A percentile compares a stretch with the other conserved stretches of the same genome.
Conservation (phyloP, 768 basidiomycete species). For the Scleroderma citrinum region DNA sequence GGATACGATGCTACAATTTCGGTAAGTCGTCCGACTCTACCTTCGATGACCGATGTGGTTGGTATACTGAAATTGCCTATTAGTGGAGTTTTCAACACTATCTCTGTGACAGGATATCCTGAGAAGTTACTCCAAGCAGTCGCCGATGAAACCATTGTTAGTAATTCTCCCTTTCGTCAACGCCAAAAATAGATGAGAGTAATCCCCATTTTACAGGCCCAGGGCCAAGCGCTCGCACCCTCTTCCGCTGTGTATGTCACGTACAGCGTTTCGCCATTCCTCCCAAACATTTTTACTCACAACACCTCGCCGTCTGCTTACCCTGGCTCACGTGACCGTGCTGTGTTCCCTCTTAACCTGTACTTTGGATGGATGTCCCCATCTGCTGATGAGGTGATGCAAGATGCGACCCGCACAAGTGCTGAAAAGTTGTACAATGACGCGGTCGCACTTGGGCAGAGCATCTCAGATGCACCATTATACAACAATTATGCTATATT, state of each 20-base stretch:
- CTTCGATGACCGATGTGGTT: not conserved
- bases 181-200: not conserved
- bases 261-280: constrained; percentile 50
- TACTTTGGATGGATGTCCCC: constrained; percentile 40
- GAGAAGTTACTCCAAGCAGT: constrained; percentile 15
- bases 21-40: constrained; percentile 17
- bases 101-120: constrained; percentile 20
- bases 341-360: constrained; percentile 43
- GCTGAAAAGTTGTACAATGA: constrained; percentile 35
- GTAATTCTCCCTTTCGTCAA: not conserved
- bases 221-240: constrained; percentile 34
- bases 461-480: constrained; percentile 32
- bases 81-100: constrained; percentile 19
- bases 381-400: constrained; percentile 34
- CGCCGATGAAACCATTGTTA: constrained; percentile 13
- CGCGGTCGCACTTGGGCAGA: constrained; percentile 34
- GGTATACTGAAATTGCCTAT: not conserved
- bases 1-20: constrained; percentile 14
- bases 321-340: constrained; percentile 35
- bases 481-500: constrained; percentile 60
- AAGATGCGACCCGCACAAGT: constrained; percentile 35
- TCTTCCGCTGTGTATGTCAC: constrained; percentile 33
- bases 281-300: constrained; percentile 36
- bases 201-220: constrained; percentile 31
- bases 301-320: constrained; percentile 38